These are phyloP conservation scores for Cyclospora cayetanensis DNA, from an alignment of 169 alveolate genomes.

Conservation along the genomic window DNA sequence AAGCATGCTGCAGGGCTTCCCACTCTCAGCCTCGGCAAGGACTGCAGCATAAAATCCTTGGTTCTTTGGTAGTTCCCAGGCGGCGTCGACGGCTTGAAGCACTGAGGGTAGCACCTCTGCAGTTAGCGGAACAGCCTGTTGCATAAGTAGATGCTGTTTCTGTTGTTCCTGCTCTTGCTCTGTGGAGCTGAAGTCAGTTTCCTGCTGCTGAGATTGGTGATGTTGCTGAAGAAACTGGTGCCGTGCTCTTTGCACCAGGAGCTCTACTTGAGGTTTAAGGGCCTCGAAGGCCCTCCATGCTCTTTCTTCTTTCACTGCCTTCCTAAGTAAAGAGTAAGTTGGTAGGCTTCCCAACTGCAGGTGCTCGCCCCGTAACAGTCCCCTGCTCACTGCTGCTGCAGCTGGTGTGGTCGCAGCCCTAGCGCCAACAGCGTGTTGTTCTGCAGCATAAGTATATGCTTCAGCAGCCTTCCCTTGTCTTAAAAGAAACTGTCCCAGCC, in stretches of 20 bases:
- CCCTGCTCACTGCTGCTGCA: not conserved
- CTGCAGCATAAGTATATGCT: not conserved
- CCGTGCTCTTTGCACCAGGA: not conserved
- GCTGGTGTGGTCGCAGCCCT: not conserved
- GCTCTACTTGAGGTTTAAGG: not conserved
- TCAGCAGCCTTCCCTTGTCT: slow-evolving; percentile 34
- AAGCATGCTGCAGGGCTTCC: not conserved
- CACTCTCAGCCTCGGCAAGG: not conserved
- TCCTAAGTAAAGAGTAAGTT: not conserved
- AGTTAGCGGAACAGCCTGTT: not conserved
- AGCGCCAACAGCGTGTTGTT: not conserved
- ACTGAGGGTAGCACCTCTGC: not conserved
- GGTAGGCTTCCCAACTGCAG: not conserved
- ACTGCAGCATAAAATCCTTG: slow-evolving; percentile 46
- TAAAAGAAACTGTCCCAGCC: slow-evolving; percentile 51
- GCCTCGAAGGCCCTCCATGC: slow-evolving; percentile 47
- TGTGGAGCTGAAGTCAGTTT: too few species aligned
- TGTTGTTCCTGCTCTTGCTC: slow-evolving; percentile 15
- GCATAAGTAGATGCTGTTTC: not conserved
- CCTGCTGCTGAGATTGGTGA: not conserved
- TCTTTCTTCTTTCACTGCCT: not conserved
- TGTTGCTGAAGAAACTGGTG: not conserved
- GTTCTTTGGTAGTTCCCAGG: slow-evolving; percentile 12
- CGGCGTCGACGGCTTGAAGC: slow-evolving; percentile 3
- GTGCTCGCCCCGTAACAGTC: not conserved